A percentile compares a stretch with the other conserved stretches of the same genome.
phyloP scores from a whole-genome alignment of 2,329 filamentous ascomycete species.

The Hymenoscyphus occultus region DNA sequence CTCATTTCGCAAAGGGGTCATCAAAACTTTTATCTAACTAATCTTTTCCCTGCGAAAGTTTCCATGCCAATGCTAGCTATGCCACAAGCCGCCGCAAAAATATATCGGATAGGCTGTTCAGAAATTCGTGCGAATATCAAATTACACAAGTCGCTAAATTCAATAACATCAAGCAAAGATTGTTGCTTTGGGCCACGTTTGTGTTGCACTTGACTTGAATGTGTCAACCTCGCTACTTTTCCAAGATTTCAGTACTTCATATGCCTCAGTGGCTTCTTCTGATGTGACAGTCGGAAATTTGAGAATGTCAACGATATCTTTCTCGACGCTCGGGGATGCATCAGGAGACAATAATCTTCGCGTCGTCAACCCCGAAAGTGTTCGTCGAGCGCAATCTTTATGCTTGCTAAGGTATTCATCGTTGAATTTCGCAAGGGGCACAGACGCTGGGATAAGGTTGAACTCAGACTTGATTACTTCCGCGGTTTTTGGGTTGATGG shows the following conservation, averaged over 20 bases:
- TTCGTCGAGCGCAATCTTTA: constrained; percentile 58
- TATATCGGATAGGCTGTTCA: not conserved
- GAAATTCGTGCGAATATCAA: constrained; percentile 4
- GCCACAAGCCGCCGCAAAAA: not conserved
- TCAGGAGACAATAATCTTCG: constrained; percentile 57
- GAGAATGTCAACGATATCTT: constrained; percentile 59
- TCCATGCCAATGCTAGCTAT: constrained; percentile 5
- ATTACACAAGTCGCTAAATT: not conserved
- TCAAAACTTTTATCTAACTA: constrained; percentile 7
- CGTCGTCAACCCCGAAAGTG: constrained; percentile 61
- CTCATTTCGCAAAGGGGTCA: not conserved
- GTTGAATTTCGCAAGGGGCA: constrained; percentile 62
- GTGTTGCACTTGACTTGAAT: constrained; percentile 48
- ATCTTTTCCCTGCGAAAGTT: not conserved
- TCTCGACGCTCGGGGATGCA: constrained; percentile 55
- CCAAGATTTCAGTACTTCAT: constrained; percentile 50
- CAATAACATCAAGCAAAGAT: constrained; percentile 21
- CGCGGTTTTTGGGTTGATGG: constrained; percentile 53
- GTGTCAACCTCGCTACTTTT: constrained; percentile 47
- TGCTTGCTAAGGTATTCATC: constrained; percentile 62
- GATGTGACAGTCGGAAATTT: constrained; percentile 49
- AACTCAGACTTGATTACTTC: constrained; percentile 70
- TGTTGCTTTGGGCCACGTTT: constrained; percentile 42
- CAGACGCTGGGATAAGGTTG: constrained; percentile 54
- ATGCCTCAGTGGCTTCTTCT: constrained; percentile 54